Conservation (phyloP, 352 stramenopile species). For the Blastocystis hominis region DNA sequence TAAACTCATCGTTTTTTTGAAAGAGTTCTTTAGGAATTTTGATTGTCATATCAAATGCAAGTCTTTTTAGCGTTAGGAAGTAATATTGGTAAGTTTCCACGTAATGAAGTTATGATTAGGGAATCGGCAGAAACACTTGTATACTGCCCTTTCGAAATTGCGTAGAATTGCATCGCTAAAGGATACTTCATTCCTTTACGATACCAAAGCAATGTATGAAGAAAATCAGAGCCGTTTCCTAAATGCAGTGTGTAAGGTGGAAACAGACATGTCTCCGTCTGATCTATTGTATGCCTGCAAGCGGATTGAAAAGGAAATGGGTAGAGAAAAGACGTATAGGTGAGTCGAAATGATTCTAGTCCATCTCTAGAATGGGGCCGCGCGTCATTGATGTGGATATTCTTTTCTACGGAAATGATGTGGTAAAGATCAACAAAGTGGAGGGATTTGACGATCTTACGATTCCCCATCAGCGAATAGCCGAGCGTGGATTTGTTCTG, state of each 20-base stretch:
- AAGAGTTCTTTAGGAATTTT: neutral
- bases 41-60: neutral
- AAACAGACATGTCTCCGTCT: conserved; percentile 70
- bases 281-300: conserved; percentile 73
- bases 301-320: conserved; percentile 75
- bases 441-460: conserved; percentile 69
- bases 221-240: conserved; percentile 84
- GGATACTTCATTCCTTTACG: conserved; percentile 79
- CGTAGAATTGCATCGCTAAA: conserved; percentile 1
- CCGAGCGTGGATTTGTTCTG: conserved; percentile 91
- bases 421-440: conserved; percentile 67
- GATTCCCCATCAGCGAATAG: conserved; percentile 83
- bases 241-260: conserved; percentile 79
- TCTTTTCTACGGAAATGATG: conserved; percentile 75
- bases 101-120: neutral
- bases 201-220: conserved; percentile 83
- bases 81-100: conserved; percentile 41
- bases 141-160: conserved; percentile 20
- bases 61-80: conserved; percentile 59
- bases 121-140: conserved; percentile 48
- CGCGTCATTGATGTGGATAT: conserved; percentile 88
- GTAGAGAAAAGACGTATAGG: conserved; percentile 66
- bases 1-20: neutral
- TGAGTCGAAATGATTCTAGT: conserved; percentile 62
- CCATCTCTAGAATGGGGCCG: conserved; percentile 73